Conservation (phyloP, 306 rosid species). For the Vigna reflexopilosa region DNA sequence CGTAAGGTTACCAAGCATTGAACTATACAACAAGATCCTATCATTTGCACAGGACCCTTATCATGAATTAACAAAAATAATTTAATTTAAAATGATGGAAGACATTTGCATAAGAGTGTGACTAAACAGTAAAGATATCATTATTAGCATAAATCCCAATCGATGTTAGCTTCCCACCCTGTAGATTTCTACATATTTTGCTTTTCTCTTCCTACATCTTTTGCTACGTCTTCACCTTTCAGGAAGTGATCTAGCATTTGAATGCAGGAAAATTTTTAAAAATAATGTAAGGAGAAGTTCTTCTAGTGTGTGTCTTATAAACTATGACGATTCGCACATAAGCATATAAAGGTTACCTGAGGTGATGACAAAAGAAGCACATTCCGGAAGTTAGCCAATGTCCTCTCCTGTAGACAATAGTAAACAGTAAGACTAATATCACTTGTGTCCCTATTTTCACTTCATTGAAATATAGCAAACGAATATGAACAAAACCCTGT, state of each 20-base stretch:
- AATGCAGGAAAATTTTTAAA: conserved; percentile 15
- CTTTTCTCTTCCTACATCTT: neutral
- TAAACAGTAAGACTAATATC: conserved; percentile 17
- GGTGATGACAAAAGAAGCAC: conserved; percentile 61
- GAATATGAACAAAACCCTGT: conserved; percentile 15
- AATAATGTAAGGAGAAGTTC: conserved; percentile 13
- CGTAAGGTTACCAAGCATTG: neutral
- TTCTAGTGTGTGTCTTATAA: neutral
- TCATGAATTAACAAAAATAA: conserved; percentile 4
- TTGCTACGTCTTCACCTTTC: conserved; percentile 20
- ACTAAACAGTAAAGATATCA: conserved; percentile 16
- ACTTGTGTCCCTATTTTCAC: neutral
- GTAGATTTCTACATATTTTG: conserved; percentile 1
- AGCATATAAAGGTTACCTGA: conserved; percentile 53
- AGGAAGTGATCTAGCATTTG: conserved; percentile 10
- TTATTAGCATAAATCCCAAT: conserved; percentile 17
- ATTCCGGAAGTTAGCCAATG: conserved; percentile 55
- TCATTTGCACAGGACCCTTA: conserved; percentile 13
- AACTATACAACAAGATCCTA: conserved; percentile 29
- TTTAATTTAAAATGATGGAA: neutral
- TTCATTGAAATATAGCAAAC: conserved; percentile 33
- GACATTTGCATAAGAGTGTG: conserved; percentile 1
- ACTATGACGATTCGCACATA: conserved; percentile 1
- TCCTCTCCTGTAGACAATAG: conserved; percentile 51
- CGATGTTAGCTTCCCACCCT: conserved; percentile 15